phyloP scores from a whole-genome alignment of 192 early-diverging fungal genomes.

The Coemansia sp. region DNA sequence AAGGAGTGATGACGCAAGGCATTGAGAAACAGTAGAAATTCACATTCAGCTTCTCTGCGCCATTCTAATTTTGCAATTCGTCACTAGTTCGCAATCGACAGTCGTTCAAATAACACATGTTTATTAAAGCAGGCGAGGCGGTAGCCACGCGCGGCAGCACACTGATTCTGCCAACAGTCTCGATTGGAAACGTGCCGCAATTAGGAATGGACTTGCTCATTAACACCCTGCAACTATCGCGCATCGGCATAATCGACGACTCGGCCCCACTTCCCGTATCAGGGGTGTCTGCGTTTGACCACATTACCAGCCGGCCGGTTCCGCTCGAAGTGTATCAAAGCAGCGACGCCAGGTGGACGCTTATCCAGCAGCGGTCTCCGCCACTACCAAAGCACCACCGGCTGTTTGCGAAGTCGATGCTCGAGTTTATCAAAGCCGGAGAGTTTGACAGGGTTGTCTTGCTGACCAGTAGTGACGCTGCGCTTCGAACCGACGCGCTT shows the following conservation, averaged over 20 bases:
- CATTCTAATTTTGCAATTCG: background rate
- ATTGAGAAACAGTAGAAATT: background rate
- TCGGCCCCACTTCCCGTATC: slow-evolving; percentile 59
- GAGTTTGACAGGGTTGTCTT: slow-evolving; percentile 60
- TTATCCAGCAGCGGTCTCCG: slow-evolving; percentile 71
- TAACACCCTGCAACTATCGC: slow-evolving; percentile 58
- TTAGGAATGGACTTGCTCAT: slow-evolving; percentile 66
- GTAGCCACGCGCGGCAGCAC: slow-evolving; percentile 23
- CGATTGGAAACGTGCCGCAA: slow-evolving; percentile 80
- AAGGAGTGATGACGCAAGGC: slow-evolving; percentile 1
- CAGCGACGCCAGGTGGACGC: slow-evolving; percentile 60
- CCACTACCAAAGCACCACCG: slow-evolving; percentile 54
- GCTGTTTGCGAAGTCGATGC: slow-evolving; percentile 53
- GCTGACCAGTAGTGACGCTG: slow-evolving; percentile 68
- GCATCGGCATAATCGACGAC: slow-evolving; percentile 64
- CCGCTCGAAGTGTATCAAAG: slow-evolving; percentile 65
- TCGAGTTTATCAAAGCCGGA: slow-evolving; percentile 56
- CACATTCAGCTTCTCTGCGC: background rate
- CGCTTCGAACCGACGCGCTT: slow-evolving; percentile 60
- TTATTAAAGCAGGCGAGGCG: background rate
- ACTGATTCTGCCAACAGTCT: slow-evolving; percentile 60
- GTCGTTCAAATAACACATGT: background rate
- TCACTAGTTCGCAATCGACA: background rate
- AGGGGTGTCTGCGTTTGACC: slow-evolving; percentile 52
- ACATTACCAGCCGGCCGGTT: slow-evolving; percentile 20